Percentiles rank a stretch among this genome's conserved stretches.
Conservation (phyloP, 768 basidiomycete genomes). For the Psilocybe cyanescens region DNA sequence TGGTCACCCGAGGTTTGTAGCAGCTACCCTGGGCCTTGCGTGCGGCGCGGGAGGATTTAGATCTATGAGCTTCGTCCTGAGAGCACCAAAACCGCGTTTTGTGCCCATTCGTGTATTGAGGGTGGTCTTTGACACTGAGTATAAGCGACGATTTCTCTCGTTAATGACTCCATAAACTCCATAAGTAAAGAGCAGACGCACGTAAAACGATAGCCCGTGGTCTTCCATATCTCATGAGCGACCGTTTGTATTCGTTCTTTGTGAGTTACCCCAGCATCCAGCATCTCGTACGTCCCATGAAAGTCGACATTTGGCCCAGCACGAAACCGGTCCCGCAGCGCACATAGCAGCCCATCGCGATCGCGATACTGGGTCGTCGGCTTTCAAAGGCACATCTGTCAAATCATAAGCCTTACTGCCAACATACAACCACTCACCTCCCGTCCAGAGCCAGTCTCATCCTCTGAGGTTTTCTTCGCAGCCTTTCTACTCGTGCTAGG, state of each 20-base stretch:
- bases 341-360: conserved; percentile 34
- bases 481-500: conserved; percentile 24
- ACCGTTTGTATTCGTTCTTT: conserved; percentile 46
- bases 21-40: conserved; percentile 27
- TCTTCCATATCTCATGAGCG: conserved; percentile 49
- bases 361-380: conserved; percentile 31
- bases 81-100: conserved; percentile 57
- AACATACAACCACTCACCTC: conserved; percentile 19
- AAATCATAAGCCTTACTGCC: not conserved
- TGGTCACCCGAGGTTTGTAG: conserved; percentile 39
- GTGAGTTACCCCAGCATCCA: conserved; percentile 34
- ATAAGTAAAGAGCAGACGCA: conserved; percentile 27
- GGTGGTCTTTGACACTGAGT: conserved; percentile 52
- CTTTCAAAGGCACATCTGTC: conserved; percentile 20
- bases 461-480: conserved; percentile 24
- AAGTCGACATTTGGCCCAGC: conserved; percentile 42
- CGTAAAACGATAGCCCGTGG: conserved; percentile 55
- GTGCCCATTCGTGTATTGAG: conserved; percentile 47
- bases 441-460: conserved; percentile 23
- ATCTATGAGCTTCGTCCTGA: conserved; percentile 49
- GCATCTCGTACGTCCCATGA: conserved; percentile 40
- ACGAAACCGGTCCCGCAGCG: conserved; percentile 36
- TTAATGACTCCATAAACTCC: not conserved
- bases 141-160: not conserved
- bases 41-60: conserved; percentile 37